Conservation (phyloP, 139 green algal genomes). For the Picochlorum sp. region DNA sequence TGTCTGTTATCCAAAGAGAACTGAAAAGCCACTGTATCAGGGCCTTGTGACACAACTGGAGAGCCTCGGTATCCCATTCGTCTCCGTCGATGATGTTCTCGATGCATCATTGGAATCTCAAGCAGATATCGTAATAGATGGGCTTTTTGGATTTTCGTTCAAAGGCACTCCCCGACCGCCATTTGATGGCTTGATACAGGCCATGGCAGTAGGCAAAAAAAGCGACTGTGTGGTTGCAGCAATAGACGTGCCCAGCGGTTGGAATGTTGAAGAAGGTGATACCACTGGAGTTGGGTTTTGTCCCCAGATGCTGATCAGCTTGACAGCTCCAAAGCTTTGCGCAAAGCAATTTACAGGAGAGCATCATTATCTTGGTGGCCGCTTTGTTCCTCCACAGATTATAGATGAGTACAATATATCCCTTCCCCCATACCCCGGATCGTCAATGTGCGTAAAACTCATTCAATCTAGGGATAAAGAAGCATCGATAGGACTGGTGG, state of each 20-base stretch:
- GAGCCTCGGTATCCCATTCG: constrained; percentile 50
- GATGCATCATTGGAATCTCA: neutral
- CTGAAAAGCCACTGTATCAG: constrained; percentile 75
- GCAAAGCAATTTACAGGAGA: constrained; percentile 64
- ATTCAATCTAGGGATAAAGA: neutral
- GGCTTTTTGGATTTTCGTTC: constrained; percentile 97
- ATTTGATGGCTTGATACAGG: constrained; percentile 75
- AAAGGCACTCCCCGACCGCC: constrained; percentile 71
- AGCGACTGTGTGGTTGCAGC: constrained; percentile 7
- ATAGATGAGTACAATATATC: constrained; percentile 55
- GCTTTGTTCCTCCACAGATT: constrained; percentile 70
- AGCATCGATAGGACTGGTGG: too few relatives aligned
- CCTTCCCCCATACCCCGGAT: constrained; percentile 68
- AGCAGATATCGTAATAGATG: constrained; percentile 81
- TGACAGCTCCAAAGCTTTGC: constrained; percentile 88
- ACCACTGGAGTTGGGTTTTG: constrained; percentile 24
- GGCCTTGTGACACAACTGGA: constrained; percentile 65
- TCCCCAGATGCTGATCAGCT: constrained; percentile 83
- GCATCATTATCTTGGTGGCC: constrained; percentile 87
- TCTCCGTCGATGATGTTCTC: constrained; percentile 38
- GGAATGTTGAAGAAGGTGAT: constrained; percentile 65
- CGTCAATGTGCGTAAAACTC: constrained; percentile 47
- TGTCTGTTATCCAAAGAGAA: constrained; percentile 82
- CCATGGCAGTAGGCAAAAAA: constrained; percentile 9
- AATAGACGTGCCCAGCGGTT: constrained; percentile 37